Base-by-base conservation (phyloP, 2,329 filamentous ascomycete species). In the Ophiostoma piceae region DNA sequence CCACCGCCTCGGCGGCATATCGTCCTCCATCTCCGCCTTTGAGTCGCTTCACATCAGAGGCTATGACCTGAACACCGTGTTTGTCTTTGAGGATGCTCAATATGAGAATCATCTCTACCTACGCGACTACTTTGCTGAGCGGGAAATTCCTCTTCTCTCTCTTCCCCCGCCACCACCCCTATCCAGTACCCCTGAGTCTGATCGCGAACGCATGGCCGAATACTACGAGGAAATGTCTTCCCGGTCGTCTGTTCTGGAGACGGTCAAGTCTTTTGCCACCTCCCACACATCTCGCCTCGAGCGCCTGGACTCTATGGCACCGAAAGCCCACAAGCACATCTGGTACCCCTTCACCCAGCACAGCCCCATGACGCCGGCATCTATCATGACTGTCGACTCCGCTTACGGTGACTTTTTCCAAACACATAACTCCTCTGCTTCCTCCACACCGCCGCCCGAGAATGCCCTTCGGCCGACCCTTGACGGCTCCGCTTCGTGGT, bases 281-380 rank as follows among this genome's bases (percentile, higher is more conserved):
- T 3, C 41, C 29, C 90, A 92, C 69, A 74, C 79, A 1, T 73
- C 80, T 2, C 85, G 90, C 2, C 82, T 92, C 14, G 76, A 81
- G 0, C 80, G 84, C 0, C 79, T 95, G 0, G 84, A 88, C 43
- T 82, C 80, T 0, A 88, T 94, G 85, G 80, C 87, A 0, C 76
- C 79, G 0, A 82, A 84, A 57, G 92, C 92, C 0, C 82, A 87
- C 69, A 77, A 84, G 11, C 82, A 82, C 2, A 92, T 96, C 51
- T 96, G 92, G 92, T 94, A 94, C 74, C 92, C 92, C 0, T 96
- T 96, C 75, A 94, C 92, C 0, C 92, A 96, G 74, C 92, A 96
- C 72, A 86, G 86, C 57, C 82, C 85, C 67, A 81, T 92, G 73
- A 80, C 82, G 0, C 78, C 86, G 5, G 79, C 87, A 1, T 86